Evolutionary conservation across 441 rosid species (phyloP).

Genomic region (Pelargonium fulgidum): DNA sequence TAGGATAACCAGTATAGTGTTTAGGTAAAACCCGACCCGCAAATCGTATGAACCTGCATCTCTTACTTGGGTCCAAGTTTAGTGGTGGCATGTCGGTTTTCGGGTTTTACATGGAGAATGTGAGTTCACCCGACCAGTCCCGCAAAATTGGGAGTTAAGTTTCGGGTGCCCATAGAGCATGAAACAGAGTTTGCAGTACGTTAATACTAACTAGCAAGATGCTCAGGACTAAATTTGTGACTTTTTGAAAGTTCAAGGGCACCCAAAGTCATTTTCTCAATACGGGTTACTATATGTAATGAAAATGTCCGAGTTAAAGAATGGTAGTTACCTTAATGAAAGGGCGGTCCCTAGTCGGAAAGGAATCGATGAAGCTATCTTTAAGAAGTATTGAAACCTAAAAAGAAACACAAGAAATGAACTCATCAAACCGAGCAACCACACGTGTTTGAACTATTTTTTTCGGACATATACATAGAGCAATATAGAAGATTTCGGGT

Average conservation of each 20-base stretch:
- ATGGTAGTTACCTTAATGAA: slow-evolving; percentile 62
- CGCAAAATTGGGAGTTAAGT: too few relatives aligned
- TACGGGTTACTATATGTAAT: background rate
- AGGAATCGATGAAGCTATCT: slow-evolving; percentile 90
- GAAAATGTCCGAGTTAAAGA: background rate
- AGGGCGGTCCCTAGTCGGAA: slow-evolving; percentile 61
- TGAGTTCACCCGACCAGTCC: too few relatives aligned
- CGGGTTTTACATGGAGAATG: too few relatives aligned
- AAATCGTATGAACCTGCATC: too few relatives aligned
- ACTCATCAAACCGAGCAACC: background rate
- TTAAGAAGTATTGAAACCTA: slow-evolving; percentile 95
- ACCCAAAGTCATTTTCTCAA: background rate
- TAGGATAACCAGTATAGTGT: too few relatives aligned
- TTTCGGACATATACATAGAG: background rate
- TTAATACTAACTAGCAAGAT: too few relatives aligned
- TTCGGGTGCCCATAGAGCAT: too few relatives aligned
- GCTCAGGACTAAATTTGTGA: too few relatives aligned
- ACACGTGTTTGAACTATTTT: background rate
- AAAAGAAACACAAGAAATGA: slow-evolving; percentile 14
- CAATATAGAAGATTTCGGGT: slow-evolving; percentile 8
- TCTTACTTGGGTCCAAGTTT: too few relatives aligned
- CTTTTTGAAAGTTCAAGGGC: background rate
- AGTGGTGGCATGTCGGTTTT: too few relatives aligned
- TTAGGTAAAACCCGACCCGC: too few relatives aligned
- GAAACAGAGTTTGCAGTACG: too few relatives aligned